Evolutionary conservation across 2,329 filamentous ascomycete species (phyloP).

Genomic region (Beauveria medogensis): DNA sequence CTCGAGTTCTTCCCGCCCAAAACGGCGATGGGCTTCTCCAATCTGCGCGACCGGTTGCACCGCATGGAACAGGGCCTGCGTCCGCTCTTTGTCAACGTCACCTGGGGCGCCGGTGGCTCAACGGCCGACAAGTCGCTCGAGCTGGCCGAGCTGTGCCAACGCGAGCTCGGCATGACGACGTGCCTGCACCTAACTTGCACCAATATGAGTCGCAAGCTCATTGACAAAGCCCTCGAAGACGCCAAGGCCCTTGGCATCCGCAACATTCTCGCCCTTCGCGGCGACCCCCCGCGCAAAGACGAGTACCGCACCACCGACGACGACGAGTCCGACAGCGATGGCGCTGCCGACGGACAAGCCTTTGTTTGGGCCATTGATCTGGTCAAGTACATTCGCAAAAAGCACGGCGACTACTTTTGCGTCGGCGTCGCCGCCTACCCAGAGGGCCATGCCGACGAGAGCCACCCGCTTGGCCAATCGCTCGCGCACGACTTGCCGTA

Average conservation of each 20-base stretch:
- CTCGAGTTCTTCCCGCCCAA: constrained; percentile 99
- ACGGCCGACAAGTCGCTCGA: constrained; percentile 88
- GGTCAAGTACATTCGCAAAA: constrained; percentile 77
- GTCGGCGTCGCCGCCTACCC: constrained; percentile 92
- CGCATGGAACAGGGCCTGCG: constrained; percentile 89
- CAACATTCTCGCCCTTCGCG: constrained; percentile 86
- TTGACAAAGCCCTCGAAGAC: constrained; percentile 84
- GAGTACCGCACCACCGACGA: constrained; percentile 65
- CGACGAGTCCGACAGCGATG: constrained; percentile 48
- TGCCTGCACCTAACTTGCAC: constrained; percentile 96
- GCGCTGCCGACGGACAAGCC: constrained; percentile 43
- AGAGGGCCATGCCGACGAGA: constrained; percentile 89
- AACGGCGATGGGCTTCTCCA: constrained; percentile 90
- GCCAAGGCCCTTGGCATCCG: constrained; percentile 84
- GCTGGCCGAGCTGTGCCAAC: constrained; percentile 89
- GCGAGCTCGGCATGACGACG: constrained; percentile 84
- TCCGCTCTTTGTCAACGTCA: constrained; percentile 93
- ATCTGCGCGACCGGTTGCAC: constrained; percentile 84
- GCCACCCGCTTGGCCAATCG: constrained; percentile 62
- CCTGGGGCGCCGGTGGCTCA: constrained; percentile 93
- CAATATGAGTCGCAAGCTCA: constrained; percentile 81
- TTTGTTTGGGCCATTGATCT: constrained; percentile 87
- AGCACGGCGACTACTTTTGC: constrained; percentile 91
- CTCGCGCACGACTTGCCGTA: constrained; percentile 78
- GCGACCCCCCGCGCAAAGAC: constrained; percentile 81